phyloP scores from a whole-genome alignment of 2,329 filamentous ascomycete genomes.

The Leptosphaerulina australis region DNA sequence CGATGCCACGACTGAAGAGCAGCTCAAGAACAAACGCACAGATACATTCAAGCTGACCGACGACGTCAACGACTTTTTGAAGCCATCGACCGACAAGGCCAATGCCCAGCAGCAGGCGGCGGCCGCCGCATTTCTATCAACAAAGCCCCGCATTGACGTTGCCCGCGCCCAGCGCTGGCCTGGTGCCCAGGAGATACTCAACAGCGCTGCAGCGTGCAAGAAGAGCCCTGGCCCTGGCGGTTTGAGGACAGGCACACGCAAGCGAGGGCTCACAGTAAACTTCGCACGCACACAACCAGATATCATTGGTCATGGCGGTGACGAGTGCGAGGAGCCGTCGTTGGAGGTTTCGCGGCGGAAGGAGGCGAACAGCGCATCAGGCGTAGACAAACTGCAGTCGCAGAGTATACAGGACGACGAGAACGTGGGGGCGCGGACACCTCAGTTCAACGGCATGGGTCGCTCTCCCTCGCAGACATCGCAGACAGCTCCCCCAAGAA shows the following conservation, averaged over 20 bases:
- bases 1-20: slow-evolving; percentile 39
- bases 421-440: slow-evolving; percentile 33
- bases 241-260: slow-evolving; percentile 48
- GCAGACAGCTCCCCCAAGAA: slow-evolving; percentile 32
- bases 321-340: slow-evolving; percentile 76
- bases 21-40: slow-evolving; percentile 32
- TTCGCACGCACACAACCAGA: slow-evolving; percentile 77
- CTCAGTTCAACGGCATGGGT: slow-evolving; percentile 31
- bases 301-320: slow-evolving; percentile 88
- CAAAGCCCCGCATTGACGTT: slow-evolving; percentile 56
- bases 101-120: slow-evolving; percentile 37
- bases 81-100: slow-evolving; percentile 57
- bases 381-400: slow-evolving; percentile 24
- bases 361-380: slow-evolving; percentile 35
- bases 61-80: slow-evolving; percentile 64
- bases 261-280: slow-evolving; percentile 73
- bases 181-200: slow-evolving; percentile 53
- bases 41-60: slow-evolving; percentile 47
- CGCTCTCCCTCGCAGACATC: slow-evolving; percentile 36
- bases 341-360: slow-evolving; percentile 71
- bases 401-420: slow-evolving; percentile 40
- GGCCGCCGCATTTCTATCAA: slow-evolving; percentile 37
- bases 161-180: slow-evolving; percentile 59
- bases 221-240: slow-evolving; percentile 47
- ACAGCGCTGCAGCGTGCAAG: slow-evolving; percentile 38